Percentiles rank a stretch among this genome's conserved stretches.
phyloP scores from a whole-genome alignment of 148 eudicot genomes.

The Amaranthus hypochondriacus region DNA sequence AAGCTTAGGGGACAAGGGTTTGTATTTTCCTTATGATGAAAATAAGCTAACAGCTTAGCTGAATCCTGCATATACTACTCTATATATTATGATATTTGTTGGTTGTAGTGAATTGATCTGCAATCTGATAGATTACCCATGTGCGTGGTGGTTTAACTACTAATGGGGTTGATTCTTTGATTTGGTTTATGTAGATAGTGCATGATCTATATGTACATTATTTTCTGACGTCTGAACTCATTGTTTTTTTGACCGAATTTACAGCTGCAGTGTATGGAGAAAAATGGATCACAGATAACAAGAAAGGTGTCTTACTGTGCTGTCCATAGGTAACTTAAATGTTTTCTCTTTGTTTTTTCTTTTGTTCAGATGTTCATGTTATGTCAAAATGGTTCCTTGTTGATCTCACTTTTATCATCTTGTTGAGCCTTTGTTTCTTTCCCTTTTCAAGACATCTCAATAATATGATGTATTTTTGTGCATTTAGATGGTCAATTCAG shows the following conservation, averaged over 20 bases:
- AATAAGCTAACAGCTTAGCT: not conserved
- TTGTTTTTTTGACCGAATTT: not conserved
- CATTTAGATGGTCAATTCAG: not conserved
- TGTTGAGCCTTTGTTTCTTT: not conserved
- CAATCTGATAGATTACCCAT: not conserved
- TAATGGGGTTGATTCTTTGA: not conserved
- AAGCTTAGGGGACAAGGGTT: not conserved
- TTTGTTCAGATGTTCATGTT: not conserved
- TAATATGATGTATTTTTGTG: not conserved
- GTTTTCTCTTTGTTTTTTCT: constrained; percentile 7
- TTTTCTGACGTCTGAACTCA: not conserved
- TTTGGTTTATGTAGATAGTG: not conserved
- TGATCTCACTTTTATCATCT: not conserved
- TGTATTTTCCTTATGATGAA: not conserved
- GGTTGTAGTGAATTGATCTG: not conserved
- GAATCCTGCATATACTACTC: not conserved
- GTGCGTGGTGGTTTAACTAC: not conserved
- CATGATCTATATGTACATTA: not conserved
- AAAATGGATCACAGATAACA: constrained; percentile 49
- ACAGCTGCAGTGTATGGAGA: constrained; percentile 81
- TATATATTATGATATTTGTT: not conserved
- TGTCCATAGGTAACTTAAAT: constrained; percentile 53
- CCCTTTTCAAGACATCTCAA: not conserved
- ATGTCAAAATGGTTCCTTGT: not conserved
- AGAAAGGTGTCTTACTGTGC: constrained; percentile 79